Evolutionary conservation across 257 asterid genomes (phyloP), one percentile per base, ranked within the genome.

Genomic region (Fraxinus pennsylvanica): DNA sequence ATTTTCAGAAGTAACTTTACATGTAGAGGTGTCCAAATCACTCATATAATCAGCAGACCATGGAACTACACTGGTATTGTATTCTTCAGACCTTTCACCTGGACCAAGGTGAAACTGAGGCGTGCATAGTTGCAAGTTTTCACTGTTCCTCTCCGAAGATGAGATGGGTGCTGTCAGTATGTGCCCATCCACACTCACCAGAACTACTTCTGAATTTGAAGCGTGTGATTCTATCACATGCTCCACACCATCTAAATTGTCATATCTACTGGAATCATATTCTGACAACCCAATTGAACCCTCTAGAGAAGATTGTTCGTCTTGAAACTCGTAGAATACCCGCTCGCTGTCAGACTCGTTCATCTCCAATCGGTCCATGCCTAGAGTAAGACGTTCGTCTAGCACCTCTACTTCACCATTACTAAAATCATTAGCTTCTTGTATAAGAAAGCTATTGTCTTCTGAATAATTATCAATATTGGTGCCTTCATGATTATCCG

Each of bases 91-190:
- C 73, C 88, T 90, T 83, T 91, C 87, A 22, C 92, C 97, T 1
- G 97, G 97, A 19, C 96, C 96, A 19, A 90, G 92, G 85, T 91
- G 92, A 89, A 92, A 89, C 84, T 82, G 96, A 76, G 97, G 94
- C 6, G 92, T 90, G 74, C 71, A 85, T 57, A 92, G 82, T 72
- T 93, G 88, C 82, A 90, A 86, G 73, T 87, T 83, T 68, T 89
- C 97, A 32, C 81, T 70, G 10, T 84, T 87, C 68, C 88, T 85
- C 74, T 83, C 96, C 1, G 87, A 83, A 10, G 92, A 90, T 10
- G 92, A 91, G 82, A 93, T 88, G 71, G 98, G 99, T 21, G 99
- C 99, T 35, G 86, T 96, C 54, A 92, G 84, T 83, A 96, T 84
- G 71, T 89, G 96, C 63, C 98, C 99, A 25, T 25, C 27, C 27